Conservation (phyloP, 2,329 filamentous ascomycete genomes). For the Fusarium sp. region DNA sequence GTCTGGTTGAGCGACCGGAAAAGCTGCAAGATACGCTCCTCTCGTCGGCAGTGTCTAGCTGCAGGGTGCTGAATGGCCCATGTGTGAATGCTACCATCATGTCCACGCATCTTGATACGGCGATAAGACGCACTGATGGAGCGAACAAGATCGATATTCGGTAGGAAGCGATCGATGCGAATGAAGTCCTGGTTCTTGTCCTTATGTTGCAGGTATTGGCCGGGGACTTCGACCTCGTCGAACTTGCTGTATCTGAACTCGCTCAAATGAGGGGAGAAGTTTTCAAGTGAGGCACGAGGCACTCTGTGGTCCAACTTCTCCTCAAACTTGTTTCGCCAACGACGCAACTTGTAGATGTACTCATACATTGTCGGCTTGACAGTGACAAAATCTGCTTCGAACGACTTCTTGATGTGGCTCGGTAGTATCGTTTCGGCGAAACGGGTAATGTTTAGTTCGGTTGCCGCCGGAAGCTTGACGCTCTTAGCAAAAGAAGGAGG, state of each 20-base stretch:
- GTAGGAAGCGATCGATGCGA: conserved; percentile 94
- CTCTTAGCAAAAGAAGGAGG: conserved; percentile 89
- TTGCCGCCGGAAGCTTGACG: conserved; percentile 87
- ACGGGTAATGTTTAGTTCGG: conserved; percentile 94
- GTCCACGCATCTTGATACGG: conserved; percentile 93
- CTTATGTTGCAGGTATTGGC: conserved; percentile 95
- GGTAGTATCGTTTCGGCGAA: conserved; percentile 98
- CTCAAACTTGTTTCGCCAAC: conserved; percentile 97
- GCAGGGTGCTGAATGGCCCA: conserved; percentile 98
- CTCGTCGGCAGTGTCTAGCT: conserved; percentile 88
- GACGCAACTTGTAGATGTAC: conserved; percentile 96
- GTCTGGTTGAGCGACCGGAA: conserved; percentile 98
- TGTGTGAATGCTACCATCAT: conserved; percentile 95
- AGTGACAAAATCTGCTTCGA: conserved; percentile 95
- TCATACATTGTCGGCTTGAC: conserved; percentile 98
- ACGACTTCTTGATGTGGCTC: conserved; percentile 92
- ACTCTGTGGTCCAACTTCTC: conserved; percentile 92
- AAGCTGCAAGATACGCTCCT: conserved; percentile 94
- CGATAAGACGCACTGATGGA: conserved; percentile 92
- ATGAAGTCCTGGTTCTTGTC: conserved; percentile 99
- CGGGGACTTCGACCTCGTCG: conserved; percentile 97
- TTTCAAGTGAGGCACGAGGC: conserved; percentile 79
- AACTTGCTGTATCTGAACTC: conserved; percentile 99
- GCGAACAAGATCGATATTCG: conserved; percentile 91
- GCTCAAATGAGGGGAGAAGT: conserved; percentile 89